Percentiles rank a stretch among this genome's conserved stretches.
Conservation (phyloP, 2,329 filamentous ascomycete genomes). For the Trichoderma polysporum region DNA sequence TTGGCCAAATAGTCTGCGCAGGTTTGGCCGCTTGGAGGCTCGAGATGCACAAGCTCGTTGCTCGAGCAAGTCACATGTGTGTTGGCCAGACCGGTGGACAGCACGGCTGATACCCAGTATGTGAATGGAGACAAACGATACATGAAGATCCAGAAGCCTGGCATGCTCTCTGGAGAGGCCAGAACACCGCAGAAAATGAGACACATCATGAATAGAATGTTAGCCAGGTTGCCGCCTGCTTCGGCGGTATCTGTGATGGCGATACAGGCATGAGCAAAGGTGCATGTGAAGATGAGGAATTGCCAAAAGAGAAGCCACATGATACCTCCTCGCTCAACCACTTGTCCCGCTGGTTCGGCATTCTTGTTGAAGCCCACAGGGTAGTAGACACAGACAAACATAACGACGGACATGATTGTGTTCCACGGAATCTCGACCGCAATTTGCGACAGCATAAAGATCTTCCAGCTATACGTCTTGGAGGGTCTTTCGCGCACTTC, state of each 20-base stretch:
- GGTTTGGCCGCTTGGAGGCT: constrained; percentile 50
- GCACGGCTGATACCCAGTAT: constrained; percentile 59
- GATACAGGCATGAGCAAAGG: constrained; percentile 34
- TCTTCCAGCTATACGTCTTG: constrained; percentile 67
- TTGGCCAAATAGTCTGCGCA: constrained; percentile 57
- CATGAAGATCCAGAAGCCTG: constrained; percentile 60
- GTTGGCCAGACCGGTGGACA: constrained; percentile 56
- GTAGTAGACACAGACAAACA: constrained; percentile 17
- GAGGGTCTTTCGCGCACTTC: constrained; percentile 67
- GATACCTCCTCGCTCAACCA: not conserved
- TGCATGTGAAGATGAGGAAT: constrained; percentile 30
- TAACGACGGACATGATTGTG: constrained; percentile 11
- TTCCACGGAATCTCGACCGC: constrained; percentile 10
- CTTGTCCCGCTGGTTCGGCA: not conserved
- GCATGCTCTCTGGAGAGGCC: constrained; percentile 59
- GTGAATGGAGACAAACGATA: constrained; percentile 4
- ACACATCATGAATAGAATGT: constrained; percentile 53
- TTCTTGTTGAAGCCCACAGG: constrained; percentile 10
- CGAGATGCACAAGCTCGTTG: constrained; percentile 51
- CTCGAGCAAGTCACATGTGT: constrained; percentile 47
- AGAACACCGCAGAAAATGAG: constrained; percentile 74
- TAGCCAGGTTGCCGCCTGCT: constrained; percentile 5
- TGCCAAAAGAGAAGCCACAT: constrained; percentile 19
- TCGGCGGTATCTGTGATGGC: constrained; percentile 14
- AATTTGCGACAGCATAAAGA: constrained; percentile 53